Evolutionary conservation across 768 basidiomycete genomes (phyloP).

Genomic region (Trametes punicea): DNA sequence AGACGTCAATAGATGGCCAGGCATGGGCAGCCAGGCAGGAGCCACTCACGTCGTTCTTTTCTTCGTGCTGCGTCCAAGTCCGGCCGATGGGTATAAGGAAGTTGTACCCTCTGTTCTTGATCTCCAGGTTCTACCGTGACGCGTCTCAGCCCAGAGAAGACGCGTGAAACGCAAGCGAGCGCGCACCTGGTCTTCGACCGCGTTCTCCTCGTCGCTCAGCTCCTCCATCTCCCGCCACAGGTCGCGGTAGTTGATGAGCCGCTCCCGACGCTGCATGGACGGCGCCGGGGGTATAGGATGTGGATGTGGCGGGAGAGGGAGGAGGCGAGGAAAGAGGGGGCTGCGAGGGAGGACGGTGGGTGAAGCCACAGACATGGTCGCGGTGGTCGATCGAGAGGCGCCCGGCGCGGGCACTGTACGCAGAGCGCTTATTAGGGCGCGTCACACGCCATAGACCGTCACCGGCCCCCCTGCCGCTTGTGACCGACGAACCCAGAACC

Average conservation of each 20-base stretch:
- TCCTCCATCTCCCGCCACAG: conserved; percentile 77
- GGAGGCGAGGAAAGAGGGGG: conserved; percentile 59
- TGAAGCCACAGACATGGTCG: conserved; percentile 49
- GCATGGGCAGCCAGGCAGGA: background rate
- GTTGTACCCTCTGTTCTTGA: conserved; percentile 63
- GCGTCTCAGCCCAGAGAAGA: background rate
- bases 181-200: conserved; percentile 74
- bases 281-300: conserved; percentile 58
- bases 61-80: conserved; percentile 70
- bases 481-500: no score
- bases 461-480: no score
- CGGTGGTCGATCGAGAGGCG: background rate
- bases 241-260: conserved; percentile 63
- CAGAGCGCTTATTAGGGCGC: no score
- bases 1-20: background rate
- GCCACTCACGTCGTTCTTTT: conserved; percentile 73
- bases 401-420: no score
- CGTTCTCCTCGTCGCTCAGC: conserved; percentile 79
- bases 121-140: conserved; percentile 46
- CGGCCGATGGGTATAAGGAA: conserved; percentile 75
- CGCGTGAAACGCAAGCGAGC: conserved; percentile 2
- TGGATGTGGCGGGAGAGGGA: conserved; percentile 64
- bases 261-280: conserved; percentile 46
- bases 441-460: no score
- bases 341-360: conserved; percentile 72